Conservation (phyloP, 306 rosid species). For the Sechiopsis laciniata region DNA sequence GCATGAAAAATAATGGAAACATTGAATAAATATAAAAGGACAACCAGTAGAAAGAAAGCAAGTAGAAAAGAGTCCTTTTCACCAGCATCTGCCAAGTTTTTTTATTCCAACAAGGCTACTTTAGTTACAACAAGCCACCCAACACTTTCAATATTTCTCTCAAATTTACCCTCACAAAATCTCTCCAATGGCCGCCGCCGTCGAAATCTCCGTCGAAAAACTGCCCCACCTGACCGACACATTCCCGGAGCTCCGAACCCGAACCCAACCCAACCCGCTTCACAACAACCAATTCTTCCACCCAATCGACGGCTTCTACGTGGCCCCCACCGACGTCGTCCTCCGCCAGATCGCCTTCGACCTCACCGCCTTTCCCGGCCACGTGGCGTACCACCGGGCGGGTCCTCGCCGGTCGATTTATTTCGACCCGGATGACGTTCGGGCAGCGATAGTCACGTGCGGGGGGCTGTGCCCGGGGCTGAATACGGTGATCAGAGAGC, state of each 20-base stretch:
- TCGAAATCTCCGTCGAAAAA: slow-evolving; percentile 19
- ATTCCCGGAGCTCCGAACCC: slow-evolving; percentile 24
- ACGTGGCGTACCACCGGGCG: slow-evolving; percentile 33
- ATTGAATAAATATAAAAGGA: too few relatives aligned
- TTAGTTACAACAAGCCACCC: not conserved
- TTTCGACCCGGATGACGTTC: slow-evolving; percentile 26
- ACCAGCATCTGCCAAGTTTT: not conserved
- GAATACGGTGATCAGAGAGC: slow-evolving; percentile 79
- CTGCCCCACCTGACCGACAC: slow-evolving; percentile 32
- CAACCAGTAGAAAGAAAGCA: not conserved
- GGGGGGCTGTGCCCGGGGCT: slow-evolving; percentile 73
- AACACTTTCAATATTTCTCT: not conserved
- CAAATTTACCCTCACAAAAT: not conserved
- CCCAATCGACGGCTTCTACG: slow-evolving; percentile 38
- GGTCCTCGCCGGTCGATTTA: slow-evolving; percentile 39
- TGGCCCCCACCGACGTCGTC: slow-evolving; percentile 33
- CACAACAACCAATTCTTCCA: slow-evolving; percentile 36
- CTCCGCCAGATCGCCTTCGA: slow-evolving; percentile 41
- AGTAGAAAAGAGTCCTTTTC: not conserved
- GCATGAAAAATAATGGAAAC: too few relatives aligned
- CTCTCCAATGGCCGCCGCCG: slow-evolving; percentile 7
- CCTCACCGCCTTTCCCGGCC: slow-evolving; percentile 20
- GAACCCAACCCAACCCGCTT: slow-evolving; percentile 30
- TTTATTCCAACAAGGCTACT: not conserved
- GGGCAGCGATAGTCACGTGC: slow-evolving; percentile 64